phyloP scores from a whole-genome alignment of 805 yeast genomes.

The Yamadazyma paraphyllophila region DNA sequence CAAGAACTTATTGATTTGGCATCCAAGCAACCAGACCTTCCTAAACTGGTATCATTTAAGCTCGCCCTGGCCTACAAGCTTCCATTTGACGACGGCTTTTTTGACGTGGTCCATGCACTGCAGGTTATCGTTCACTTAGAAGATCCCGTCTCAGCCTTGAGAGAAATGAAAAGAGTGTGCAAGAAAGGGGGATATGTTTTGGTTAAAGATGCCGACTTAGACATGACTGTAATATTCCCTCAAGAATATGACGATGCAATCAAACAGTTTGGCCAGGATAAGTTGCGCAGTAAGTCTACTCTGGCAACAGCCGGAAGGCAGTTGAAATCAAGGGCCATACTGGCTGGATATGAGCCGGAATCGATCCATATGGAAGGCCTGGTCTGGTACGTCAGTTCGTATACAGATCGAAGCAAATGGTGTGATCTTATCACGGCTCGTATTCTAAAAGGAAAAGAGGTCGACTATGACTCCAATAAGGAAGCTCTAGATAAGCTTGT shows the following conservation, averaged over 20 bases:
- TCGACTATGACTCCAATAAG: conserved; percentile 7
- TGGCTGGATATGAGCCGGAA: conserved; percentile 18
- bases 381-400: conserved; percentile 16
- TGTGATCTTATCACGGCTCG: conserved; percentile 14
- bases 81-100: conserved; percentile 33
- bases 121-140: conserved; percentile 38
- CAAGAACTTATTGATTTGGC: conserved; percentile 18
- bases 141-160: conserved; percentile 30
- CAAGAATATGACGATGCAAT: conserved; percentile 13
- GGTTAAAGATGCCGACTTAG: conserved; percentile 29
- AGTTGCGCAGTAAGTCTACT: conserved; percentile 13
- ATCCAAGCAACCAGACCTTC: conserved; percentile 1
- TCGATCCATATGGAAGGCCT: conserved; percentile 13
- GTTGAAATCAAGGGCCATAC: conserved; percentile 16
- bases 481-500: conserved; percentile 9
- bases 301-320: conserved; percentile 17
- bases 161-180: conserved; percentile 35
- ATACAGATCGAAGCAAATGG: conserved; percentile 11
- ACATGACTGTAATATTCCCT: conserved; percentile 19
- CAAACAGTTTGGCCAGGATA: conserved; percentile 8
- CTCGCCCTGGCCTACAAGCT: conserved; percentile 29
- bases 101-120: conserved; percentile 39
- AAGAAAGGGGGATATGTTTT: conserved; percentile 34
- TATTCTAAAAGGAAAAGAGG: conserved; percentile 6
- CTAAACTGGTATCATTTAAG: conserved; percentile 21